Conservation (phyloP, 2,329 filamentous ascomycete species). For the Aspergillus viridinutans region DNA sequence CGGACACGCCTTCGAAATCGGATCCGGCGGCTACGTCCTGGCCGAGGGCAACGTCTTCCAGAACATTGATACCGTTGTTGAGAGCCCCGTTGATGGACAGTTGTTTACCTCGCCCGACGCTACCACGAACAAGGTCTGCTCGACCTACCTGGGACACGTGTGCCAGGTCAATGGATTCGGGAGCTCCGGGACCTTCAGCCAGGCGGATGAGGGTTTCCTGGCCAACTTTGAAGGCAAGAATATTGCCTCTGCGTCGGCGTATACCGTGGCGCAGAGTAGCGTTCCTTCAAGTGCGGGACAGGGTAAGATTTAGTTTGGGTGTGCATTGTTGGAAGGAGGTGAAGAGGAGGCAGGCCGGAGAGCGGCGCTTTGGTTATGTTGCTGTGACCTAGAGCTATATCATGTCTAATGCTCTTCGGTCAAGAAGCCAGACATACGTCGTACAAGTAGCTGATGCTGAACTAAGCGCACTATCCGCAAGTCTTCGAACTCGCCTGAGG, state of each 20-base stretch:
- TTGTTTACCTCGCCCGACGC: constrained; percentile 37
- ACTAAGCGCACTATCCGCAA: no score
- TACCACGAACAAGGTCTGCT: constrained; percentile 42
- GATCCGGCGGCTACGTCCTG: constrained; percentile 44
- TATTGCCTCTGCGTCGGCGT: constrained; percentile 44
- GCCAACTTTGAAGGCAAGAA: constrained; percentile 51
- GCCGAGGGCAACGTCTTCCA: constrained; percentile 58
- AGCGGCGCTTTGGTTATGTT: no score
- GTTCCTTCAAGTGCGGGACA: constrained; percentile 45
- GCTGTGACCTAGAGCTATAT: not conserved
- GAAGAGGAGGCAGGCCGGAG: not conserved
- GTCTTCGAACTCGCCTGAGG: no score
- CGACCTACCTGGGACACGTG: constrained; percentile 43
- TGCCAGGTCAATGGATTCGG: constrained; percentile 52
- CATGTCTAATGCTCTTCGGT: not conserved
- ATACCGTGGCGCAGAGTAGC: constrained; percentile 32
- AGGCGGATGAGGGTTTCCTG: constrained; percentile 48
- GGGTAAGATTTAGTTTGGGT: constrained; percentile 37
- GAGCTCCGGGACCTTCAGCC: constrained; percentile 29
- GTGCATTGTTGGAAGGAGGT: no score
- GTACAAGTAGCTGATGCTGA: not conserved
- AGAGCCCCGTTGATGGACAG: constrained; percentile 34
- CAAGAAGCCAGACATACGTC: not conserved
- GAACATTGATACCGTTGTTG: constrained; percentile 46
- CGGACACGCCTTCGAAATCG: constrained; percentile 56